These are phyloP conservation scores for Guadua angustifolia DNA, from an alignment of 176 grass and related monocot species.

Conservation along the genomic window DNA sequence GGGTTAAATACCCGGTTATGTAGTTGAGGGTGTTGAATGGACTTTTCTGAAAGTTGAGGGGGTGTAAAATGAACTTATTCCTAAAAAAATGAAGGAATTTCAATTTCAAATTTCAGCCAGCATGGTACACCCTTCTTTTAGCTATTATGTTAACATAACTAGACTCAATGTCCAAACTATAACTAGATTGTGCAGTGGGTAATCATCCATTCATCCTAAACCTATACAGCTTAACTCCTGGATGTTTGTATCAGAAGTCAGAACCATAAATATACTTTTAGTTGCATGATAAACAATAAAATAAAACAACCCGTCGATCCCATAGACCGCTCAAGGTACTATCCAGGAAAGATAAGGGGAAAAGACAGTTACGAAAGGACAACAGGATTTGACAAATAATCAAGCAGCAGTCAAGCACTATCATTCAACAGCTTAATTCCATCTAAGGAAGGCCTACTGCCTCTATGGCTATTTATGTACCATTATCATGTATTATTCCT, in stretches of 20 bases:
- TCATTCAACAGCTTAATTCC: constrained; percentile 14
- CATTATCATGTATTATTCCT: not conserved
- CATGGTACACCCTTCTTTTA: not conserved
- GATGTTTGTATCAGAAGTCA: not conserved
- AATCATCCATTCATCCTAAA: not conserved
- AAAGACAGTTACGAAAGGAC: not conserved
- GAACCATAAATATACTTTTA: not conserved
- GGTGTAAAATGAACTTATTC: no score
- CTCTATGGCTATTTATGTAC: not conserved
- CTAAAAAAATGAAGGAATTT: not conserved
- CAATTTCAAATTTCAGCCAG: constrained; percentile 5
- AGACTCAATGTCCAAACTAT: not conserved
- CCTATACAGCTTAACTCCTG: not conserved
- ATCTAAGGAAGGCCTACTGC: not conserved
- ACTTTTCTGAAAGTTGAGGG: no score
- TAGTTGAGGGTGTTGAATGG: no score
- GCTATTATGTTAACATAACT: not conserved
- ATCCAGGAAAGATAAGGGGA: constrained; percentile 1
- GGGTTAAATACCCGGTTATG: no score
- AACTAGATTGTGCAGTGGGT: not conserved
- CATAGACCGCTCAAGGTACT: not conserved
- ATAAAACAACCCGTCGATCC: not conserved
- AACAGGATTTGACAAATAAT: constrained; percentile 7
- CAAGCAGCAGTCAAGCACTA: constrained; percentile 13
- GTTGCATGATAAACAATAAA: not conserved